Evolutionary conservation across 2,329 filamentous ascomycete species (phyloP), one percentile per base, ranked within the genome.

Genomic region (Mariannaea sp.): DNA sequence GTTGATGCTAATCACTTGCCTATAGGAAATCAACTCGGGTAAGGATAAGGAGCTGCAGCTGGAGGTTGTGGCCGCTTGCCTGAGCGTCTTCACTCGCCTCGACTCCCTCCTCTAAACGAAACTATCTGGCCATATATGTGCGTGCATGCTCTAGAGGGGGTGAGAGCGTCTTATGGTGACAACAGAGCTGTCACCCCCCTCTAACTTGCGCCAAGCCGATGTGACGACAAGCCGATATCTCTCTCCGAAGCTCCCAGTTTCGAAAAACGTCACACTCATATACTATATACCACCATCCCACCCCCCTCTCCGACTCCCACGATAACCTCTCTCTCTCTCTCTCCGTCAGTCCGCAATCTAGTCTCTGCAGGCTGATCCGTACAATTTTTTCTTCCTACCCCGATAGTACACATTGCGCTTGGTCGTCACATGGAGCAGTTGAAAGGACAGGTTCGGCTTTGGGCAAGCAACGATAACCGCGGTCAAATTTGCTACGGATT

Each of bases 1-100:
- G 36, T 3, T 32, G 12, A 36, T 30, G 46, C 60, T 69, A 52
- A 68, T 57, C 26, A 26, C 45, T 24, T 24, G 30, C 35, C 50
- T 43, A 4, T 58, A 86, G 75, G 94, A 99, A 74, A 81, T 96
- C 62, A 89, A 87, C 74, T 88, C 84, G 58, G 84, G 83, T 69
- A 96, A 95, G 74, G 93, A 97, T 65, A 95, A 90, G 77, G 94
- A 99, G 71, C 81, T 97, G 67, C 94, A 97, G 73, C 82, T 99
- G 61, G 94, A 99, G 83, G 93, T 96, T 68, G 91, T 99, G 48
- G 92, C 94, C 46, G 94, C 94, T 64, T 97, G 94, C 74, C 77
- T 99, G 73, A 96, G 89, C 77, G 94, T 99, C 68, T 99, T 99
- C 74, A 99, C 94, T 60, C 86, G 93, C 70, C 88, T 99, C 68